A percentile compares a stretch with the other conserved stretches of the same genome.
These are phyloP conservation scores for Saccharomycopsis hybrid DNA, from an alignment of 1,139 yeast genomes.

Conservation along the genomic window DNA sequence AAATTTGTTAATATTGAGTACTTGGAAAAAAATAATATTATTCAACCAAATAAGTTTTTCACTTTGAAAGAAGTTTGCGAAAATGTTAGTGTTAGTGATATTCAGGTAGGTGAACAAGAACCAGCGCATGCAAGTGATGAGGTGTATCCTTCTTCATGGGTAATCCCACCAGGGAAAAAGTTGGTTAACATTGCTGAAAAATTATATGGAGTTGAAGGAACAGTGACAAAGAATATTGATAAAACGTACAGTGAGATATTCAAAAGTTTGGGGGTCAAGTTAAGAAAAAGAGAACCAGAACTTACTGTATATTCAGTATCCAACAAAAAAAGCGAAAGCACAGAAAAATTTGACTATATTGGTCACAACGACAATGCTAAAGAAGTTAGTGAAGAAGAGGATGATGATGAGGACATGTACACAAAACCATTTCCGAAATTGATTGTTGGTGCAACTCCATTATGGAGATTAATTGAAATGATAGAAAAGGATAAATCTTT, in stretches of 20 bases:
- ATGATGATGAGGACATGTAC: too few relatives aligned
- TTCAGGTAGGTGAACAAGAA: neutral
- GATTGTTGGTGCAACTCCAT: constrained; percentile 3
- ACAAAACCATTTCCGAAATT: constrained; percentile 2
- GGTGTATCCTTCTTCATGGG: constrained; percentile 8
- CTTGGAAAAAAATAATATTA: constrained; percentile 27
- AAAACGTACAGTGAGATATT: too few relatives aligned
- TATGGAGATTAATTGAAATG: constrained; percentile 1
- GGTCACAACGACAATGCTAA: too few relatives aligned
- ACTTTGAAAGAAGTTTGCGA: constrained; percentile 23
- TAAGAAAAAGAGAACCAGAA: too few relatives aligned
- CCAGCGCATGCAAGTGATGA: neutral
- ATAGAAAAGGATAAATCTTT: neutral
- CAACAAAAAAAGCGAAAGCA: too few relatives aligned
- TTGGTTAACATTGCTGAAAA: constrained; percentile 17
- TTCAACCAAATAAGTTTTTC: constrained; percentile 40
- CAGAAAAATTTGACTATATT: too few relatives aligned
- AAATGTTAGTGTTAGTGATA: neutral
- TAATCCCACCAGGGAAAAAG: constrained; percentile 10
- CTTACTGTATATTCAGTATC: too few relatives aligned
- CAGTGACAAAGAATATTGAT: too few relatives aligned
- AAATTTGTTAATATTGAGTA: constrained; percentile 39
- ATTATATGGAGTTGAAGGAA: constrained; percentile 14
- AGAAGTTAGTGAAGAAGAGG: too few relatives aligned
- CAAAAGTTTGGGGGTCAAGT: too few relatives aligned